A percentile compares a stretch with the other conserved stretches of the same genome.
Evolutionary conservation across 2,329 filamentous ascomycete species (phyloP).

Genomic region (Penicillium sp.): DNA sequence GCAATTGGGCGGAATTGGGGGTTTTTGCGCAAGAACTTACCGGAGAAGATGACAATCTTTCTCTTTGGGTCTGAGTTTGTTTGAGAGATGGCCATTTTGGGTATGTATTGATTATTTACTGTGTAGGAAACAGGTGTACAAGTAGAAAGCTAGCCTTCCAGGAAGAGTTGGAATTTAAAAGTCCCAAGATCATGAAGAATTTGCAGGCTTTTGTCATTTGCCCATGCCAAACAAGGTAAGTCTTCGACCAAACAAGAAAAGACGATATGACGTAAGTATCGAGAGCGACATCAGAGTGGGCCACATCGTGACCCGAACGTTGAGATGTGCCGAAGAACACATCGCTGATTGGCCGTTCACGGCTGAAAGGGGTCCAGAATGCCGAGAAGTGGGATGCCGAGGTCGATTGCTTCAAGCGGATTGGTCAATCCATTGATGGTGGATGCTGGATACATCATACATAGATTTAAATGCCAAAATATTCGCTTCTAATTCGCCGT

Average conservation of each 20-base stretch:
- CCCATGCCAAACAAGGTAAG: conserved; percentile 5
- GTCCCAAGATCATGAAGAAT: not conserved
- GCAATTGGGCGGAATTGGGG: not conserved
- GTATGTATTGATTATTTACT: not conserved
- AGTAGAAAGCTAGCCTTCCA: not conserved
- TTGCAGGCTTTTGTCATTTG: not conserved
- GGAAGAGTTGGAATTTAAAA: not conserved
- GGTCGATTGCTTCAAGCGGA: not conserved
- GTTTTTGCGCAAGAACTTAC: conserved; percentile 27
- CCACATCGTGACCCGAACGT: conserved; percentile 4
- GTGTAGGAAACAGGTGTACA: not conserved
- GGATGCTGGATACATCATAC: conserved; percentile 10
- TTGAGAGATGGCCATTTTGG: conserved; percentile 10
- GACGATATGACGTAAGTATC: conserved; percentile 5
- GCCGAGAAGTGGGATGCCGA: conserved; percentile 3
- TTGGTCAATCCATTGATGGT: conserved; percentile 7
- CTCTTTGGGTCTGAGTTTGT: conserved; percentile 30
- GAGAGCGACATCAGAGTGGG: conserved; percentile 11
- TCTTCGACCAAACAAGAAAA: not conserved
- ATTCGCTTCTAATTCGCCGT: conserved; percentile 39
- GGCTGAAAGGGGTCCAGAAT: not conserved
- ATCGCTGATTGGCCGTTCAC: not conserved
- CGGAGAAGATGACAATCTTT: conserved; percentile 51
- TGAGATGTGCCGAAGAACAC: not conserved
- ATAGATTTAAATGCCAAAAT: conserved; percentile 11